Evolutionary conservation across 2,329 filamentous ascomycete genomes (phyloP), one percentile per base, ranked within the genome.

Genomic region (Cladophialophora exuberans): DNA sequence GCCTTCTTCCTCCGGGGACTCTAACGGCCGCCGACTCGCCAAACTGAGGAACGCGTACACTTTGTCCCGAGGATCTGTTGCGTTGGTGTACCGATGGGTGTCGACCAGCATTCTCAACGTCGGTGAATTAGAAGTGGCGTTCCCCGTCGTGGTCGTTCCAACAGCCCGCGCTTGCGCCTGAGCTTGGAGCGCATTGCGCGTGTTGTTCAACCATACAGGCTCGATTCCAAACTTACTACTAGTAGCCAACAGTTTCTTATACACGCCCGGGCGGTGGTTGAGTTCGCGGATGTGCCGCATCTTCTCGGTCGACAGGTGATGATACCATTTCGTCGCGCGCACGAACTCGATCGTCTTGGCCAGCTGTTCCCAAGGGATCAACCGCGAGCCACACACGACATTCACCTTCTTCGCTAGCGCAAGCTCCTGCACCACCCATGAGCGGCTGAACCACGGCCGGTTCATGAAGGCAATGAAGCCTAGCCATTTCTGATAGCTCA

Each of bases 361-460:
- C 26, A 51, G 38, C 11, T 51, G 38, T 30, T 33, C 36, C 48
- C 48, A 51, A 3, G 7, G 38, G 18, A 51, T n/a, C n/a, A 35
- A 4, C 18, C 48, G 38, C 18, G 13, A 43, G 18, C 48, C 48
- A 17, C 48, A 51, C 26, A 51, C 28, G 13, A 51, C 48, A 4
- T 9, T 51, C 4, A 41, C 48, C n/a, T 51, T 39, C 23, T 17
- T 33, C n/a, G 49, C 51, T 11, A 59, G 38, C n/a, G 41, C 52
- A 9, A 59, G 28, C 23, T 59, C 56, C 36, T 59, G 52, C 15
- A 59, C 54, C 25, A 56, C 54, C 56, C 56, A 59, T 15, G 25
- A 31, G 42, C 48, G 15, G 7, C 28, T 42, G 39, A 56, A 41
- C 36, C 53, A 48, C 23, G 47, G 28, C 46, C 56, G 50, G 25